These are phyloP conservation scores for Lactifluus piperatus DNA, from an alignment of 768 basidiomycete genomes.

Conservation along the genomic window DNA sequence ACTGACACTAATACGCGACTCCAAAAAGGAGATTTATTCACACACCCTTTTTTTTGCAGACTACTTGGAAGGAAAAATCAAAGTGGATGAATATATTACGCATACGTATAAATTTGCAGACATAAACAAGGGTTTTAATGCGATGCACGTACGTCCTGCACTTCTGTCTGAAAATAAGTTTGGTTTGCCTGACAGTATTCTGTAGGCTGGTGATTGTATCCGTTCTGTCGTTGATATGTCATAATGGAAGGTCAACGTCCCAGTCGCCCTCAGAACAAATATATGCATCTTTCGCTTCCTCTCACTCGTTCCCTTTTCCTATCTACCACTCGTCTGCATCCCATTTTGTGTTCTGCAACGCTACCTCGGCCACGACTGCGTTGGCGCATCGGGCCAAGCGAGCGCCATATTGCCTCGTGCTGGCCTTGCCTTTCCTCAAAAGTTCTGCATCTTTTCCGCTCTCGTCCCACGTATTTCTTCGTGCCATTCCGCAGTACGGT, in stretches of 20 bases:
- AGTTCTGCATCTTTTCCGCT: too few relatives aligned
- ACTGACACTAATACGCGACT: background rate
- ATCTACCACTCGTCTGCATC: too few relatives aligned
- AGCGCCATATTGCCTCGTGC: too few relatives aligned
- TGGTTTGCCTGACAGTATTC: conserved; percentile 9
- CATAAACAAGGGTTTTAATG: conserved; percentile 83
- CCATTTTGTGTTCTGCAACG: too few relatives aligned
- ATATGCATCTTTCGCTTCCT: too few relatives aligned
- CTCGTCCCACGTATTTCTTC: too few relatives aligned
- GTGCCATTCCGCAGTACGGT: too few relatives aligned
- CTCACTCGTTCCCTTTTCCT: too few relatives aligned
- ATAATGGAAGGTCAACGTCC: conserved; percentile 1
- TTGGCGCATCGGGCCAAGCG: too few relatives aligned
- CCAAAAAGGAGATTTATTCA: background rate
- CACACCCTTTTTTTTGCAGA: conserved; percentile 35
- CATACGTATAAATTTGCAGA: conserved; percentile 67
- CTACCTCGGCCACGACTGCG: too few relatives aligned
- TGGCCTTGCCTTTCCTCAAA: too few relatives aligned
- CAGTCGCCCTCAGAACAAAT: too few relatives aligned
- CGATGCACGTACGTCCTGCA: conserved; percentile 81
- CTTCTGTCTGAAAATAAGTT: background rate
- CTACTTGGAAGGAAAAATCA: conserved; percentile 72
- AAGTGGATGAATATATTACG: conserved; percentile 95
- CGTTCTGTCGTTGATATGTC: conserved; percentile 91
- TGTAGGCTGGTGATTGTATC: conserved; percentile 77